These are phyloP conservation scores for Alternaria triticimaculans DNA, from an alignment of 2,329 filamentous ascomycete genomes.

Conservation along the genomic window DNA sequence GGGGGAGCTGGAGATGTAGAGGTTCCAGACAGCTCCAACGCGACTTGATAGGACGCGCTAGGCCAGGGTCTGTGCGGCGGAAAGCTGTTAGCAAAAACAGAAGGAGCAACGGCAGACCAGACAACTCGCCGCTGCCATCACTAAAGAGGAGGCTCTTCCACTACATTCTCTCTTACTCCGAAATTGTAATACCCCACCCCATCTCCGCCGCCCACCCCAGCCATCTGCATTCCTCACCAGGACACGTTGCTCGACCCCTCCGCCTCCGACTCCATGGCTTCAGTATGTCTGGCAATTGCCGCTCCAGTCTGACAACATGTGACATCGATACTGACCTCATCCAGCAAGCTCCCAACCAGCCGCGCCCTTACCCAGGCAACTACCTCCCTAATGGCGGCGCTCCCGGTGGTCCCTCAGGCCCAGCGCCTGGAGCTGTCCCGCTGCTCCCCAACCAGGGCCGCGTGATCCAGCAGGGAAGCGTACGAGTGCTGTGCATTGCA, in stretches of 20 bases:
- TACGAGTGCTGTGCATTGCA: constrained; percentile 59
- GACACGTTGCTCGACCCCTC: constrained; percentile 29
- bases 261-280: constrained; percentile 43
- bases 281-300: constrained; percentile 32
- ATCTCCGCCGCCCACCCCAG: constrained; percentile 10
- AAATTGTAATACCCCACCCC: constrained; percentile 11
- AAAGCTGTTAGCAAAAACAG: constrained; percentile 42
- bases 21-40: constrained; percentile 19
- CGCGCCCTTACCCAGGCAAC: constrained; percentile 57
- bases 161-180: constrained; percentile 15
- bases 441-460: constrained; percentile 61
- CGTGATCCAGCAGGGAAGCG: constrained; percentile 58
- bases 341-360: constrained; percentile 59
- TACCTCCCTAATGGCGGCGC: constrained; percentile 57
- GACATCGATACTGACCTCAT: constrained; percentile 29
- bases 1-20: constrained; percentile 2
- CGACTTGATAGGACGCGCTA: constrained; percentile 33
- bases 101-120: constrained; percentile 26
- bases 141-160: constrained; percentile 31
- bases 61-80: constrained; percentile 14
- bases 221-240: constrained; percentile 20
- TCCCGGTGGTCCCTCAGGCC: constrained; percentile 49
- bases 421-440: constrained; percentile 53
- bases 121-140: constrained; percentile 36
- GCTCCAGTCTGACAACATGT: constrained; percentile 10